Evolutionary conservation across 306 rosid genomes (phyloP).

Genomic region (Erythrophleum fordii): DNA sequence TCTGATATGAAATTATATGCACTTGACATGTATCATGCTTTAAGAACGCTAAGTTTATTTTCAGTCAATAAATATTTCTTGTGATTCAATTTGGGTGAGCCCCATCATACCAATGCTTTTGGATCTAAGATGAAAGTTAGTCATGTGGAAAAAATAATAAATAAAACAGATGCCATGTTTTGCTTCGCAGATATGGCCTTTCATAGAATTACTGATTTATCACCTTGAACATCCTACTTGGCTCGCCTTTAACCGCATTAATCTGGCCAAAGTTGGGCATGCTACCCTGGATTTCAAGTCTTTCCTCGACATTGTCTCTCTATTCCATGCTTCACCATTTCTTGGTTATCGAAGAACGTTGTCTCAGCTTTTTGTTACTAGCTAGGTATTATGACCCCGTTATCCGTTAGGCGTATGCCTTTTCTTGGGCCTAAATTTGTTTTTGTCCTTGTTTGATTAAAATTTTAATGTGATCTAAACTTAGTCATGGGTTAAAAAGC

Average conservation of each 20-base stretch:
- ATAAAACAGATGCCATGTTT: not conserved
- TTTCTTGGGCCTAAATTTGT: too few relatives aligned
- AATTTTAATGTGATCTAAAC: too few relatives aligned
- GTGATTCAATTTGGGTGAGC: not conserved
- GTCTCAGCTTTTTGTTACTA: too few relatives aligned
- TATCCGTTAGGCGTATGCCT: too few relatives aligned
- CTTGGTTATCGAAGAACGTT: too few relatives aligned
- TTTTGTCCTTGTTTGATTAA: too few relatives aligned
- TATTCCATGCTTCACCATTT: too few relatives aligned
- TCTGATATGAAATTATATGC: not conserved
- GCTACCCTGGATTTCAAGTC: too few relatives aligned
- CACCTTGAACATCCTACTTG: not conserved
- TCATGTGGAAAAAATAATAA: not conserved
- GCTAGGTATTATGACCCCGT: too few relatives aligned
- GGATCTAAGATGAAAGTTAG: not conserved
- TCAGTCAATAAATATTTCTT: not conserved
- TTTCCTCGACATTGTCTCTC: too few relatives aligned
- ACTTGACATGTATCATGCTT: not conserved
- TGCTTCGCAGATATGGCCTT: not conserved
- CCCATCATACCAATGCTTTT: not conserved
- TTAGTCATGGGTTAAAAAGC: too few relatives aligned
- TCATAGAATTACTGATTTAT: not conserved
- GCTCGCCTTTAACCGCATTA: not conserved
- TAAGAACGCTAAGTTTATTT: not conserved
- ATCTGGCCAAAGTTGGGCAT: not conserved